Evolutionary conservation across 1,284 basidiomycete species (phyloP), one percentile per base, ranked within the genome.

Genomic region (Apiotrichum akiyoshidainum): DNA sequence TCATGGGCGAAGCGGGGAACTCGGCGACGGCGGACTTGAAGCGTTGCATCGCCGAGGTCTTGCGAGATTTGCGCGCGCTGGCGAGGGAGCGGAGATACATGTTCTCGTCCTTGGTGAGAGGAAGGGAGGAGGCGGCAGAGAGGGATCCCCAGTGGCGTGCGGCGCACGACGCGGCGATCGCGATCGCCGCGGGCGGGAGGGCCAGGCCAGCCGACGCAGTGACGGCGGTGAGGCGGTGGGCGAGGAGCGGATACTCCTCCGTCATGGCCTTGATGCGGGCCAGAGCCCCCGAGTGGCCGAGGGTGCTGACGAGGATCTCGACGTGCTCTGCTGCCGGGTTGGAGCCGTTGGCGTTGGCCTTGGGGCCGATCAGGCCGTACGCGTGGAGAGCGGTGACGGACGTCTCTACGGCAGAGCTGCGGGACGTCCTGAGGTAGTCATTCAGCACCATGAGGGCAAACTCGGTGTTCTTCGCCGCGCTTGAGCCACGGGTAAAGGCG

Each of bases 81-180:
- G 5, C 10, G 14, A 61, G 56, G 1, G 13, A 17, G 31, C 12
- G 9, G 26, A 47, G 26, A 39, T 37, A 47, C 8, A 41, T 52
- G 26, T 31, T 13, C 26, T 55, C 50, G 17, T n/a, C 46, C 3
- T 31, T n/a, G 14, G 14, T 19, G 2, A 39, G 31, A 5, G 35
- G 11, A 41, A 19, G 12, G 22, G 47, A 7, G 21, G 41, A 12
- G 10, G 33, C 33, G 31, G 19, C 48, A 1, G 53, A 19, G 17
- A 63, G 56, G 4, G 55, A 53, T n/a, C 57, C 58, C 61, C 61
- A 63, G 46, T 58, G 49, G 0, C 56, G 49, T 0, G 47, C 52
- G 3, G 61, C 55, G 45, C 61, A 63, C 5, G 55, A 34, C 12
- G 61, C 52, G 2, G 61, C 61, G 16, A 58, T 22, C 14, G 51